Base-by-base conservation (phyloP, 257 asterid species). In the Salvia splendens region DNA sequence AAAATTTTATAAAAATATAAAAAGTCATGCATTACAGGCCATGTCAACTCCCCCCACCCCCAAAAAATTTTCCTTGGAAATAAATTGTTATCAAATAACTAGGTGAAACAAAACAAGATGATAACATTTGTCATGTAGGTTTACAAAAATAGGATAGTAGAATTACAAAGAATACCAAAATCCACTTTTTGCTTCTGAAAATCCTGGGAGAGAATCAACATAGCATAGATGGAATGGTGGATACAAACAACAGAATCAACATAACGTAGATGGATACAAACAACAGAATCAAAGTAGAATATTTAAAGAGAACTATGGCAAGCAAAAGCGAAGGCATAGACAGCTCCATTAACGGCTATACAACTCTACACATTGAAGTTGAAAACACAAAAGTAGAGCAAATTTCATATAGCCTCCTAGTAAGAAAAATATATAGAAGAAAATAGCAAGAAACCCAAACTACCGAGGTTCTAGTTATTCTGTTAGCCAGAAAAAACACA, bases 391-490 rank as follows among this genome's bases (percentile, higher is more conserved):
- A 6, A 73, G 59, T 71, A 64, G 52, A 64, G 50, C 17, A 36
- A 65, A 64, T 33, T 55, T 7, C 16, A 8, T 24, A 38, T 38
- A 40, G 53, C 24, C 42, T 60, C 42, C 46, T 12, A 2, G 54
- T 59, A 15, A 15, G 36, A 15, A 16, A 4, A 28, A 53, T 0
- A 12, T 33, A 5, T 16, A 52, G 10, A 54, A 54, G 12, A n/a
- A 2, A 12, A 51, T 8, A 12, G 53, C 3, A 30, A 40, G 33
- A 35, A 52, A 47, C 17, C 33, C 50, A 38, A 54, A 58, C 61
- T 12, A 50, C 5, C n/a, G 62, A 33, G 63, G 24, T 75, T 80
- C 64, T 12, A 80, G 41, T 50, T 35, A 52, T 41, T 65, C 53
- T 52, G 32, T n/a, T 43, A 32, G 36, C 12, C 12, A 5, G 17